Evolutionary conservation across 78 protist species (phyloP).

Genomic region (Parvularia atlantis): DNA sequence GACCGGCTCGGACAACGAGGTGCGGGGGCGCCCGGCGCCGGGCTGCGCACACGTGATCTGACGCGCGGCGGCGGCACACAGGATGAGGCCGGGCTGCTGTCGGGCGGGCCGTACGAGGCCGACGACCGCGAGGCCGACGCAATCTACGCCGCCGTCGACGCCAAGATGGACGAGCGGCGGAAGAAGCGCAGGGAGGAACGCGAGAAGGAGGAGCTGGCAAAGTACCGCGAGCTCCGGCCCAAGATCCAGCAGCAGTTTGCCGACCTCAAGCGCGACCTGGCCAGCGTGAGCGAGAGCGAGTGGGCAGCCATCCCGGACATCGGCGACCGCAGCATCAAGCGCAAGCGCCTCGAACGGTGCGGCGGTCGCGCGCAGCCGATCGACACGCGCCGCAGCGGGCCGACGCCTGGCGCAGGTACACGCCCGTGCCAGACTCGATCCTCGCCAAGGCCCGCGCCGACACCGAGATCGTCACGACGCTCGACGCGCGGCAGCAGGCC

Average conservation of each 20-base stretch:
- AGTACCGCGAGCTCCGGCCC: conserved; percentile 43
- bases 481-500: too few relatives aligned
- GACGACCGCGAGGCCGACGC: conserved; percentile 79
- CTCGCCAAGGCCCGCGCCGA: conserved; percentile 14
- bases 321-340: not conserved
- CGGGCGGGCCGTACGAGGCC: conserved; percentile 49
- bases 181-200: conserved; percentile 32
- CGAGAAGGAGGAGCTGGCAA: conserved; percentile 11
- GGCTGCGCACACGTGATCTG: too few relatives aligned
- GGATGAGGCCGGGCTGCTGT: conserved; percentile 45
- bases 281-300: conserved; percentile 4
- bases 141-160: conserved; percentile 51
- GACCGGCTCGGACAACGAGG: conserved; percentile 6
- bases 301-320: conserved; percentile 54
- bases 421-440: conserved; percentile 55
- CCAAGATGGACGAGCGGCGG: conserved; percentile 56
- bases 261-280: conserved; percentile 53
- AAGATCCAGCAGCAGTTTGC: conserved; percentile 65
- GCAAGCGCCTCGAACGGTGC: not conserved
- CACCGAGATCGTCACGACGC: too few relatives aligned
- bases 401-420: not conserved
- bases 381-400: too few relatives aligned
- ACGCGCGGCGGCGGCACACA: too few relatives aligned
- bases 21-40: too few relatives aligned
- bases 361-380: not conserved